Percentiles rank a stretch among this genome's conserved stretches.
phyloP scores from a whole-genome alignment of 2,329 filamentous ascomycete genomes.

The Diaporthe nobilis region DNA sequence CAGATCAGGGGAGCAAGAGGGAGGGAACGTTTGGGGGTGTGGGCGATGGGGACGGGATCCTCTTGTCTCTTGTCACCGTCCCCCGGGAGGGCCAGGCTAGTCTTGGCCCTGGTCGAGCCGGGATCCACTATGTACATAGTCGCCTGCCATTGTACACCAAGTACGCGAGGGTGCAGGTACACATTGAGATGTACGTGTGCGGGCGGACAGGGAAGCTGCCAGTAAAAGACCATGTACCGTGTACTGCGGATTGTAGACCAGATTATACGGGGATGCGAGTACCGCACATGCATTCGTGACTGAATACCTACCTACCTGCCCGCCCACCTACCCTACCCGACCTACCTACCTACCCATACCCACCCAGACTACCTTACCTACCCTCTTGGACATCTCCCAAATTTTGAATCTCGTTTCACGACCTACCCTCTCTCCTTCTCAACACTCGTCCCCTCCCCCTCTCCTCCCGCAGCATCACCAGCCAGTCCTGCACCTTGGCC shows the following conservation, averaged over 20 bases:
- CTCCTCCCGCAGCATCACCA: conserved; percentile 30
- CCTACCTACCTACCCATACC: conserved; percentile 11
- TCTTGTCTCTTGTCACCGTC: conserved; percentile 45
- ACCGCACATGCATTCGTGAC: conserved; percentile 10
- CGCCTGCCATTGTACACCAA: conserved; percentile 17
- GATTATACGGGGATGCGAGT: conserved; percentile 13
- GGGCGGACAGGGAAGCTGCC: conserved; percentile 22
- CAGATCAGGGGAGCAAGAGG: conserved; percentile 51
- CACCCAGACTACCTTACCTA: conserved; percentile 8
- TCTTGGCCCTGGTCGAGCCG: conserved; percentile 33
- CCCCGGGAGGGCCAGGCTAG: conserved; percentile 36
- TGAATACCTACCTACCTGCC: conserved; percentile 1
- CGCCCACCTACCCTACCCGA: not conserved
- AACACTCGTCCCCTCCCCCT: conserved; percentile 32
- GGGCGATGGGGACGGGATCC: conserved; percentile 42
- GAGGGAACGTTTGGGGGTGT: conserved; percentile 49
- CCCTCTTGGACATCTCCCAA: conserved; percentile 39
- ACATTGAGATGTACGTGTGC: conserved; percentile 12
- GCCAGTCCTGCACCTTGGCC: conserved; percentile 12
- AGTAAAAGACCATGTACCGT: not conserved
- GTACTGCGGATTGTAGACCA: not conserved
- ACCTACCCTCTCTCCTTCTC: conserved; percentile 41
- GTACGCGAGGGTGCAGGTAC: conserved; percentile 31
- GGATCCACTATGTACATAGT: conserved; percentile 31
- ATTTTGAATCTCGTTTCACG: conserved; percentile 43